Evolutionary conservation across 148 eudicot genomes (phyloP), one percentile per base, ranked within the genome.

Genomic region (Arctostaphylos glauca): DNA sequence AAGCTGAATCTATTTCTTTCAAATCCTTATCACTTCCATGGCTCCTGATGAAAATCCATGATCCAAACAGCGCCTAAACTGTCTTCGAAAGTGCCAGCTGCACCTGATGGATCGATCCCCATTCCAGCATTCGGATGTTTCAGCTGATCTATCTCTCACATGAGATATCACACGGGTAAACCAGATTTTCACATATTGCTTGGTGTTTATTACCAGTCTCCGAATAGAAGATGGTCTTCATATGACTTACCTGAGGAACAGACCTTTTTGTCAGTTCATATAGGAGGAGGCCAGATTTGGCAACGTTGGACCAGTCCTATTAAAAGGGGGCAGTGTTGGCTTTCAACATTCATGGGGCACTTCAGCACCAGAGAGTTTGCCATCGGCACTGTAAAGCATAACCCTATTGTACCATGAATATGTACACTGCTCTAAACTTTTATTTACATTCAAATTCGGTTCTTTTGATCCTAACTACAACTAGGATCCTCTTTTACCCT

Each of bases 391-490:
- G 85, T 83, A 72, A 71, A 81, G 70, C 53, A 13, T n/a, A 47
- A 67, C 68, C 76, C 77, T 77, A 44, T 55, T 82, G 71, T 80
- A 85, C 23, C 56, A 85, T 58, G 12, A 54, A 46, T 31, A 18
- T 85, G 86, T 84, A 87, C 84, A 87, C 71, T 80, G 74, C 66
- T 80, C 81, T 84, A 80, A 80, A 82, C 78, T 48, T 83, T 83
- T 87, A 77, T 10, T n/a, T 55, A 78, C 46, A 84, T 74, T 87
- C 50, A 67, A 41, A 79, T 78, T 64, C 75, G 84, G 85, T 86
- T 88, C 84, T 83, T 86, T 83, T 77, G 41, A 53, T 75, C 84
- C 86, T 85, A 85, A 77, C 85, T 87, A 86, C 74, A 19, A 52
- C 9, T 66, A 60, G 62, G 83, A 58, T 84, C 50, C 1, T 38